phyloP scores from a whole-genome alignment of 1,284 basidiomycete species.

The Cryptococcus wingfieldii region DNA sequence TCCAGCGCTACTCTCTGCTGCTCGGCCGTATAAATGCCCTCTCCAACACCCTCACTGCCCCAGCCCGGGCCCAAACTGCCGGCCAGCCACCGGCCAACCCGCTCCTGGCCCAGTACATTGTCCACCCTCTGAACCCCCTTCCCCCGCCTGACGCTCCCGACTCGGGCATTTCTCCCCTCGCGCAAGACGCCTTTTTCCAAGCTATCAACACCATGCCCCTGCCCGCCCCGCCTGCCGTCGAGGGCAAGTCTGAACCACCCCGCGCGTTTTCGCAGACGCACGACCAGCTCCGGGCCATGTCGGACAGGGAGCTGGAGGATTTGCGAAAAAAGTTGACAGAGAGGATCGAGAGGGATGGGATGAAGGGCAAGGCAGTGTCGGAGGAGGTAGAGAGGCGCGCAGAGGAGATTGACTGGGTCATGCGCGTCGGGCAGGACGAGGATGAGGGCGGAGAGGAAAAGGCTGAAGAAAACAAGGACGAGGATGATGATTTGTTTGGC shows the following conservation, averaged over 20 bases:
- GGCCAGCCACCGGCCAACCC: constrained; percentile 5
- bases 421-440: constrained; percentile 25
- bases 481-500: constrained; percentile 24
- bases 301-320: constrained; percentile 16
- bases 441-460: constrained; percentile 19
- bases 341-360: constrained; percentile 17
- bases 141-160: constrained; percentile 3
- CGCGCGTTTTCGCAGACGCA: neutral
- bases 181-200: constrained; percentile 35
- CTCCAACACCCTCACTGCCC: constrained; percentile 23
- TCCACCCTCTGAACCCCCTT: constrained; percentile 38
- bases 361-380: constrained; percentile 19
- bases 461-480: constrained; percentile 12
- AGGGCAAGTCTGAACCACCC: neutral
- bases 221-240: constrained; percentile 4
- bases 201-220: constrained; percentile 26
- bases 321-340: constrained; percentile 12
- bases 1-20: constrained; percentile 40
- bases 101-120: constrained; percentile 22
- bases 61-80: constrained; percentile 1
- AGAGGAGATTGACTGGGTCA: constrained; percentile 31
- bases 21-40: constrained; percentile 36
- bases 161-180: constrained; percentile 18
- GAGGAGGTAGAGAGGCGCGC: constrained; percentile 24
- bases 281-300: constrained; percentile 18